These are phyloP conservation scores for Sugiyamaella smithiae DNA, from an alignment of 805 yeast species.

Conservation along the genomic window DNA sequence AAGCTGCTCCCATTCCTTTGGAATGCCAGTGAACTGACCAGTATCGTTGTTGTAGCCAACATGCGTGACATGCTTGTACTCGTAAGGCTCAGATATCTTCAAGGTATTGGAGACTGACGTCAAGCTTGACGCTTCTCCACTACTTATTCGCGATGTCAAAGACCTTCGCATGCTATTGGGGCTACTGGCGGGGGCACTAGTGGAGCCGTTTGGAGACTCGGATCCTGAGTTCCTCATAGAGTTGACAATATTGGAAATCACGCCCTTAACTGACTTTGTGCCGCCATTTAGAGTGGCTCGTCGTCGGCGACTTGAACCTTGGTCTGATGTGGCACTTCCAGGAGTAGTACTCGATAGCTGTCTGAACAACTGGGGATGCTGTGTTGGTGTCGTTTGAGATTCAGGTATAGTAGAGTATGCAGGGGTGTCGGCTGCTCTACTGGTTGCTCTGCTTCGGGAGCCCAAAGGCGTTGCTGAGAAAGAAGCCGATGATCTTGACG, in stretches of 20 bases:
- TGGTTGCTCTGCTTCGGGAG: conserved; percentile 21
- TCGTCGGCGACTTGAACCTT: conserved; percentile 15
- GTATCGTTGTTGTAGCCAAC: conserved; percentile 84
- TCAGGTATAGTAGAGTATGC: conserved; percentile 9
- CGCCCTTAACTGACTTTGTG: conserved; percentile 24
- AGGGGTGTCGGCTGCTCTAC: conserved; percentile 22
- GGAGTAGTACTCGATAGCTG: conserved; percentile 10
- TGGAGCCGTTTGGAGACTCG: background rate
- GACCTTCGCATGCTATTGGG: conserved; percentile 8
- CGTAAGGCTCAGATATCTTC: conserved; percentile 87
- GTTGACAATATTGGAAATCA: conserved; percentile 26
- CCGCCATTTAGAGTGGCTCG: conserved; percentile 23
- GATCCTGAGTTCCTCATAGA: conserved; percentile 17
- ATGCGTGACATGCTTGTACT: conserved; percentile 89
- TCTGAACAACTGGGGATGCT: conserved; percentile 2
- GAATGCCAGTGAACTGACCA: conserved; percentile 88
- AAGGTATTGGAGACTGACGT: conserved; percentile 17
- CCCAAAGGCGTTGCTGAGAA: conserved; percentile 11
- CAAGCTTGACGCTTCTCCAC: conserved; percentile 1
- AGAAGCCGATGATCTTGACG: conserved; percentile 20
- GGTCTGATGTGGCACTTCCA: conserved; percentile 10
- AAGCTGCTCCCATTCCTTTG: conserved; percentile 87
- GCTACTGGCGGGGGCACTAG: conserved; percentile 6
- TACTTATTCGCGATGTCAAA: conserved; percentile 4
- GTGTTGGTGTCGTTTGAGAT: background rate